These are phyloP conservation scores for Dictyostelium discoideum DNA, from an alignment of 78 protist genomes.

Conservation along the genomic window DNA sequence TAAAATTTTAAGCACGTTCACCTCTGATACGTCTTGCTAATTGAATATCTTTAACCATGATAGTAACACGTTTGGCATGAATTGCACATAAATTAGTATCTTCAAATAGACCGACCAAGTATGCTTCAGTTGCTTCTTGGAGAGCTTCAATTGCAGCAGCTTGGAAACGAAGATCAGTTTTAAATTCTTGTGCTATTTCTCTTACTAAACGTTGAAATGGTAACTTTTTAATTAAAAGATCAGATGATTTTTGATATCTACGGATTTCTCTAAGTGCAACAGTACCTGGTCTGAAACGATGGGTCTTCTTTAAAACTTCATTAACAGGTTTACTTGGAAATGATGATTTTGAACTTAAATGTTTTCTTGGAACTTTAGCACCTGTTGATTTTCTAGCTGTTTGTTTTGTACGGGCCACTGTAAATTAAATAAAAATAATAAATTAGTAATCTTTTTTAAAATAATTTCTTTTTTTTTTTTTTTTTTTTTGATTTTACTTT, in stretches of 20 bases:
- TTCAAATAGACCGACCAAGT: constrained; percentile 96
- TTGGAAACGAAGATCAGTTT: constrained; percentile 94
- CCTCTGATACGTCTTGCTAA: constrained; percentile 97
- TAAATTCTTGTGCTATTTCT: constrained; percentile 88
- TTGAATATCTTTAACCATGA: constrained; percentile 95
- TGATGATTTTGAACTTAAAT: constrained; percentile 85
- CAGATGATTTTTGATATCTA: constrained; percentile 92
- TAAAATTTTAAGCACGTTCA: constrained; percentile 89
- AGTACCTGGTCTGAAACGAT: constrained; percentile 95
- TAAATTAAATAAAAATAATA: not conserved
- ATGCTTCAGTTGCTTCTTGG: constrained; percentile 97
- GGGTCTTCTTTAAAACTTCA: constrained; percentile 86
- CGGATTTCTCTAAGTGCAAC: constrained; percentile 97
- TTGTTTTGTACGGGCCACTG: constrained; percentile 97
- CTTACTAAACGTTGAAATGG: constrained; percentile 89
- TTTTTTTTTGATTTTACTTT: too few species aligned
- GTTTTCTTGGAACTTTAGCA: constrained; percentile 93
- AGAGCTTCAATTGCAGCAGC: constrained; percentile 94
- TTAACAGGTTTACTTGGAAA: constrained; percentile 64
- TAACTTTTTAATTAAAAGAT: constrained; percentile 89
- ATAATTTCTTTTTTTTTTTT: too few species aligned
- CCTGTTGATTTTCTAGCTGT: constrained; percentile 97
- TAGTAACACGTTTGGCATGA: constrained; percentile 96
- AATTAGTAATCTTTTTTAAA: too few species aligned
- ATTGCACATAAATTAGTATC: constrained; percentile 95